These are phyloP conservation scores for Aspergillus sparsus DNA, from an alignment of 495 filamentous ascomycete species.

Conservation along the genomic window DNA sequence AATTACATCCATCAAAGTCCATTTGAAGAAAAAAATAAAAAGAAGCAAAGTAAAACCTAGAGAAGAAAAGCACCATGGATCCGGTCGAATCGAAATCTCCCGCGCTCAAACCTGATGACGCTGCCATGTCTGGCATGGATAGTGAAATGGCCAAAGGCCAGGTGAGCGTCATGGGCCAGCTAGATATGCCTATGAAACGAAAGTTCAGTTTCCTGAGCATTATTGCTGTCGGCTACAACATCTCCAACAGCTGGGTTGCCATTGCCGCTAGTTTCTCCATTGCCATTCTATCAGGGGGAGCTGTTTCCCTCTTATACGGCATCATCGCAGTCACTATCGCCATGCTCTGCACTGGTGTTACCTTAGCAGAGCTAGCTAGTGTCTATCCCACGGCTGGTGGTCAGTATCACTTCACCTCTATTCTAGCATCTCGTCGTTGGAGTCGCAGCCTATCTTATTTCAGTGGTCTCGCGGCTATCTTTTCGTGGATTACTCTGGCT, in stretches of 20 bases:
- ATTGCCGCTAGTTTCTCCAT: conserved; percentile 36
- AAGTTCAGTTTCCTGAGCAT: conserved; percentile 33
- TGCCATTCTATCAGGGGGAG: conserved; percentile 34
- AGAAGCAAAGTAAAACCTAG: background rate
- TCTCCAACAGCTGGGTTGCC: conserved; percentile 35
- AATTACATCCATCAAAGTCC: background rate
- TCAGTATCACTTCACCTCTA: conserved; percentile 45
- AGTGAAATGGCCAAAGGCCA: conserved; percentile 27
- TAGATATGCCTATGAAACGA: conserved; percentile 24
- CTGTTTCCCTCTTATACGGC: conserved; percentile 37
- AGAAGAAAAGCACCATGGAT: conserved; percentile 14
- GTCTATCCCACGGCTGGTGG: conserved; percentile 56
- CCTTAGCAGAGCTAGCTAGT: conserved; percentile 51
- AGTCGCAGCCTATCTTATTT: conserved; percentile 29
- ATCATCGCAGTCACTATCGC: conserved; percentile 30
- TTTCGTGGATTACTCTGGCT: conserved; percentile 32
- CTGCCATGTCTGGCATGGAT: conserved; percentile 3
- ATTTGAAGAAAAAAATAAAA: background rate
- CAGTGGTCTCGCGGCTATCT: conserved; percentile 32
- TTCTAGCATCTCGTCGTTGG: conserved; percentile 30
- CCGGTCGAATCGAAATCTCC: conserved; percentile 13
- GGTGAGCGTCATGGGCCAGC: conserved; percentile 21
- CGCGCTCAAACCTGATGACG: conserved; percentile 14
- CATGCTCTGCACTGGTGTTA: conserved; percentile 41
- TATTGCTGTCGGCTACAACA: conserved; percentile 38